Conservation (phyloP, 2,329 filamentous ascomycete genomes). For the Aspergillus eucalypticola region DNA sequence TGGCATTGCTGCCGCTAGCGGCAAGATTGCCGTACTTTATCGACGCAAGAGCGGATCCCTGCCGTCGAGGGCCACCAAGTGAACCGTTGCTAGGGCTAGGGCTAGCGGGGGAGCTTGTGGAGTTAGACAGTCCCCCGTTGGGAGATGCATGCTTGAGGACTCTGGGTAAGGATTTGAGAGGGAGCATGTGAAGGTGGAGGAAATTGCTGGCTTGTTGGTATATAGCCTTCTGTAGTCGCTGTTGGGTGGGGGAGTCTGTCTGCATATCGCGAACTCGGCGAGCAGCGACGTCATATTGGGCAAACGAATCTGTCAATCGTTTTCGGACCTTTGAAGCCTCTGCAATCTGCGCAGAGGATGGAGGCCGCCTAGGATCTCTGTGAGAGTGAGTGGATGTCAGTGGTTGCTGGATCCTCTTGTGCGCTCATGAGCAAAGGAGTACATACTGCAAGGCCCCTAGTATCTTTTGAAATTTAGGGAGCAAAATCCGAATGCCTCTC, state of each 20-base stretch:
- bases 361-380: conserved; percentile 64
- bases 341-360: conserved; percentile 69
- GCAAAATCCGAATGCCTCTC: conserved; percentile 75
- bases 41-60: conserved; percentile 54
- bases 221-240: conserved; percentile 75
- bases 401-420: neutral
- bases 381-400: neutral
- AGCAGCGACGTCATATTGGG: conserved; percentile 81
- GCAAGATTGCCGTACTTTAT: conserved; percentile 60
- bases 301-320: conserved; percentile 82
- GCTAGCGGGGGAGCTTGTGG: conserved; percentile 25
- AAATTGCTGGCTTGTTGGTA: conserved; percentile 81
- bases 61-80: conserved; percentile 28
- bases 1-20: conserved; percentile 52
- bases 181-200: conserved; percentile 86
- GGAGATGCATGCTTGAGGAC: conserved; percentile 64
- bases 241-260: conserved; percentile 70
- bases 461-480: conserved; percentile 81
- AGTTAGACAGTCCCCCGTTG: conserved; percentile 42
- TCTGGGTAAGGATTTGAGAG: conserved; percentile 72
- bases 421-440: neutral
- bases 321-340: conserved; percentile 90
- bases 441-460: conserved; percentile 68
- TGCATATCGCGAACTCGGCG: conserved; percentile 77
- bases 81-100: conserved; percentile 23